These are phyloP conservation scores for Hydnomerulius pinastri DNA, from an alignment of 768 basidiomycete genomes.

Conservation along the genomic window DNA sequence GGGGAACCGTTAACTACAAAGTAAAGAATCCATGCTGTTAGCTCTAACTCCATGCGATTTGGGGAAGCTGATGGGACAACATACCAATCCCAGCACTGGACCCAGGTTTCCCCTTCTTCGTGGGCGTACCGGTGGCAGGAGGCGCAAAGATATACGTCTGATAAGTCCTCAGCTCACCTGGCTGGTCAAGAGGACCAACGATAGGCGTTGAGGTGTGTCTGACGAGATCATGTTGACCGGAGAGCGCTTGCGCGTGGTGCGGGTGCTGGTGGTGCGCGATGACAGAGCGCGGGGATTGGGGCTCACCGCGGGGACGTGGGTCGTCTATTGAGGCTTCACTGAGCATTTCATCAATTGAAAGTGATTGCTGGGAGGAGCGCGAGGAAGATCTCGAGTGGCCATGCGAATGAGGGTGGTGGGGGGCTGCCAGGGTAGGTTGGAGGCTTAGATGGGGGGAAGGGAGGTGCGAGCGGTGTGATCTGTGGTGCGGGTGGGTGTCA, in stretches of 20 bases:
- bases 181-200: conserved; percentile 32
- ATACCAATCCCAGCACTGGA: conserved; percentile 24
- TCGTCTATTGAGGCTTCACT: conserved; percentile 45
- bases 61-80: conserved; percentile 8
- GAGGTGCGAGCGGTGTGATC: conserved; percentile 24
- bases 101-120: conserved; percentile 59
- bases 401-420: conserved; percentile 16
- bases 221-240: conserved; percentile 22
- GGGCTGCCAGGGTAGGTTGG: conserved; percentile 8
- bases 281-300: conserved; percentile 30
- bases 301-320: conserved; percentile 33
- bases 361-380: conserved; percentile 36
- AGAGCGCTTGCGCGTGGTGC: conserved; percentile 15
- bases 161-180: conserved; percentile 44
- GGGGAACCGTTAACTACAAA: conserved; percentile 21
- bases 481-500: conserved; percentile 27
- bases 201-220: conserved; percentile 18
- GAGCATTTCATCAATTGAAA: conserved; percentile 50
- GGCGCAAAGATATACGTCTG: conserved; percentile 75
- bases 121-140: conserved; percentile 70
- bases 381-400: conserved; percentile 33
- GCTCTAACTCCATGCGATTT: not conserved
- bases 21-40: conserved; percentile 12
- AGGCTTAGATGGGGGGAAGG: conserved; percentile 15
- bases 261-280: conserved; percentile 35